A percentile compares a stretch with the other conserved stretches of the same genome.
phyloP scores from a whole-genome alignment of 768 basidiomycete species.

The Tephrocybe sp. region DNA sequence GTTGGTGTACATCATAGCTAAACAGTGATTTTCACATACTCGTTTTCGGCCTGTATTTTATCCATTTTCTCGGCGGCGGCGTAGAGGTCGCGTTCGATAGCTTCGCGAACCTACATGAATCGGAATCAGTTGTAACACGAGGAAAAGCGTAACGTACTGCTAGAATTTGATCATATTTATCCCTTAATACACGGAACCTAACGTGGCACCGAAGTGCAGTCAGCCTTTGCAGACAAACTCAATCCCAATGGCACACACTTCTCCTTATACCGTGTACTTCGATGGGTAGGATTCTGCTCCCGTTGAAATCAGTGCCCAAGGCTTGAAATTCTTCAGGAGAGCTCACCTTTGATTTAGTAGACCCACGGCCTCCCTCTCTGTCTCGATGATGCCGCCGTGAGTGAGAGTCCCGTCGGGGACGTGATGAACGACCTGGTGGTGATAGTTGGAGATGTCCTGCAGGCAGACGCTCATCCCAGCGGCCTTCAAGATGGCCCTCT shows the following conservation, averaged over 20 bases:
- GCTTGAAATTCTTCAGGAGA: no score
- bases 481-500: neutral
- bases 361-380: neutral
- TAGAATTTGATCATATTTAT: conserved; percentile 45
- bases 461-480: neutral
- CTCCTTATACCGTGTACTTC: conserved; percentile 12
- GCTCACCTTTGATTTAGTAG: conserved; percentile 6
- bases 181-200: conserved; percentile 46
- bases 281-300: neutral
- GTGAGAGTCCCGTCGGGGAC: neutral
- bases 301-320: no score
- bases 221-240: neutral
- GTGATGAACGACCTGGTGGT: neutral
- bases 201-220: neutral
- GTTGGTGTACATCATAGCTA: no score
- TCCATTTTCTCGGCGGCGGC: conserved; percentile 38
- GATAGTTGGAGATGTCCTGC: neutral
- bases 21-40: no score
- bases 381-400: conserved; percentile 2
- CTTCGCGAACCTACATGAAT: conserved; percentile 33
- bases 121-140: neutral
- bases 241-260: neutral
- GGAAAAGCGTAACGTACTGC: conserved; percentile 25
- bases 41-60: conserved; percentile 49
- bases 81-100: conserved; percentile 38